These are phyloP conservation scores for Schizosaccharomyces osmophilus DNA, from an alignment of 805 yeast species.

Conservation along the genomic window DNA sequence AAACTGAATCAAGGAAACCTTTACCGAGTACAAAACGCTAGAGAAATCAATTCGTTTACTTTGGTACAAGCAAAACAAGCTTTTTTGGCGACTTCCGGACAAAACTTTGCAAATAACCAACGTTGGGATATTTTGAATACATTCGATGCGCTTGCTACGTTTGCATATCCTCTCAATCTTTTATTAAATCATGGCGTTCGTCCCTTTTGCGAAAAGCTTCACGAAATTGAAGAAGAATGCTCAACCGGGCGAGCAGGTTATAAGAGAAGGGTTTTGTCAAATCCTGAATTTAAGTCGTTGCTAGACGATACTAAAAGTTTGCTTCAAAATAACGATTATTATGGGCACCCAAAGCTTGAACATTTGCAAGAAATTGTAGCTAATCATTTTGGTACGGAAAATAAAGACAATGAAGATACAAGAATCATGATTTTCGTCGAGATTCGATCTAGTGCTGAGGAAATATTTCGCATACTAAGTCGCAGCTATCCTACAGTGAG, in stretches of 20 bases:
- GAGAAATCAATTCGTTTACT: constrained; percentile 40
- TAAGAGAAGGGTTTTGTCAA: constrained; percentile 27
- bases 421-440: constrained; percentile 75
- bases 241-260: constrained; percentile 7
- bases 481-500: constrained; percentile 15
- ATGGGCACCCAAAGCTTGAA: constrained; percentile 43
- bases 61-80: constrained; percentile 46
- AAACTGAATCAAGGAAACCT: constrained; percentile 36
- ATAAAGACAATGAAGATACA: constrained; percentile 21
- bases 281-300: constrained; percentile 24
- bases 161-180: constrained; percentile 29
- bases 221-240: constrained; percentile 22
- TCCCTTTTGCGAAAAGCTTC: constrained; percentile 43
- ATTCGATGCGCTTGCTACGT: constrained; percentile 36
- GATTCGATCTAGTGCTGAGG: constrained; percentile 70
- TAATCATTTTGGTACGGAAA: constrained; percentile 10
- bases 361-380: constrained; percentile 4
- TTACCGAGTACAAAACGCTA: constrained; percentile 41
- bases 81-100: constrained; percentile 5
- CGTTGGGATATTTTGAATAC: constrained; percentile 5
- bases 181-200: constrained; percentile 60
- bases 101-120: constrained; percentile 6
- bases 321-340: constrained; percentile 17
- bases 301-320: constrained; percentile 22
- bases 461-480: constrained; percentile 39